phyloP scores from a whole-genome alignment of 805 yeast genomes.

The Vanderwaltozyma polyspora region DNA sequence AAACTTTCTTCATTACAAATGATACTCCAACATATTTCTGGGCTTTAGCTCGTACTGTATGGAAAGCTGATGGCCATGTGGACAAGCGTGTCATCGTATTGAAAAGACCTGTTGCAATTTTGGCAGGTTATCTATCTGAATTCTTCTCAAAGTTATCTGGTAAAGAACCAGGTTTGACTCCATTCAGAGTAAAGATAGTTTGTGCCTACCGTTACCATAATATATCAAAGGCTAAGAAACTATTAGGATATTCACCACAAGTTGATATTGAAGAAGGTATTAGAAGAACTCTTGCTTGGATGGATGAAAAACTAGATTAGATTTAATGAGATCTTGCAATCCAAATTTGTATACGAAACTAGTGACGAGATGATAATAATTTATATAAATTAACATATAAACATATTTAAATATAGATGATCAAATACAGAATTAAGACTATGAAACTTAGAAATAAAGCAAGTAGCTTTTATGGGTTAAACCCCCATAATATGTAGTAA shows the following conservation, averaged over 20 bases:
- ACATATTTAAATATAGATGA: too few relatives aligned
- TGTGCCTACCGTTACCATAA: slow-evolving; percentile 93
- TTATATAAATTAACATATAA: too few relatives aligned
- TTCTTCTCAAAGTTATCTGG: slow-evolving; percentile 57
- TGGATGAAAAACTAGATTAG: slow-evolving; percentile 46
- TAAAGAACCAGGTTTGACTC: slow-evolving; percentile 88
- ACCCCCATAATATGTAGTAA: too few relatives aligned
- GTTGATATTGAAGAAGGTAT: slow-evolving; percentile 76
- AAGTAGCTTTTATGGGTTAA: too few relatives aligned
- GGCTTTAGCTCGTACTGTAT: slow-evolving; percentile 91
- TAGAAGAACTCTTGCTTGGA: slow-evolving; percentile 70
- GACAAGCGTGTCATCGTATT: slow-evolving; percentile 60
- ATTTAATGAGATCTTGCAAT: background rate
- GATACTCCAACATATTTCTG: slow-evolving; percentile 93
- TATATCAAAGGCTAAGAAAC: slow-evolving; percentile 69
- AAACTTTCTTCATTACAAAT: slow-evolving; percentile 82
- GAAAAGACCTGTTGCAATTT: slow-evolving; percentile 64
- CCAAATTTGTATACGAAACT: too few relatives aligned
- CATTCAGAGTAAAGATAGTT: slow-evolving; percentile 84
- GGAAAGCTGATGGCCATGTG: slow-evolving; percentile 91
- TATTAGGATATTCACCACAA: slow-evolving; percentile 70
- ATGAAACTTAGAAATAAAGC: too few relatives aligned
- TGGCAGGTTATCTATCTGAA: slow-evolving; percentile 72
- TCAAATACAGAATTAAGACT: too few relatives aligned
- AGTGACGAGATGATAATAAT: too few relatives aligned